A percentile compares a stretch with the other conserved stretches of the same genome.
These are phyloP conservation scores for Candida boidinii DNA, from an alignment of 805 yeast species.

Conservation along the genomic window DNA sequence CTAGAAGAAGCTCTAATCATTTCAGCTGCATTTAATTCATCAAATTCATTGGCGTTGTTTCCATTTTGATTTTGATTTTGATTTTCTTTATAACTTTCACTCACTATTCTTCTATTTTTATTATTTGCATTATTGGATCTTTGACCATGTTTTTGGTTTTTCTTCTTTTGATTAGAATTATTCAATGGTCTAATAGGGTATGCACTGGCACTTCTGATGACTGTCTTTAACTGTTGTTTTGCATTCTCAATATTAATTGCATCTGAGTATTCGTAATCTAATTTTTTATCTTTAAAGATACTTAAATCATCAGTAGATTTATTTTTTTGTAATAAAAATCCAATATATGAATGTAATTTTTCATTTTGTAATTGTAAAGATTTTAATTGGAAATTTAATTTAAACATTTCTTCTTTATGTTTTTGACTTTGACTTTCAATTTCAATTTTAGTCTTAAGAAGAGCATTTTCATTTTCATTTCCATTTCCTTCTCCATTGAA, in stretches of 20 bases:
- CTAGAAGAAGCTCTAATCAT: too few relatives aligned
- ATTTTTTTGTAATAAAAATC: conserved; percentile 43
- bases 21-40: too few relatives aligned
- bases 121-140: neutral
- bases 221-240: conserved; percentile 29
- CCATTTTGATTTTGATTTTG: neutral
- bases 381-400: conserved; percentile 43
- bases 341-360: conserved; percentile 47
- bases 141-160: neutral
- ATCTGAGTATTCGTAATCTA: conserved; percentile 39
- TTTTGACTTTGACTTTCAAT: conserved; percentile 14
- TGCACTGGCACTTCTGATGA: conserved; percentile 25
- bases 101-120: too few relatives aligned
- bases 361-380: conserved; percentile 48
- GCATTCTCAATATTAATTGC: conserved; percentile 42
- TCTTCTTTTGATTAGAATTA: conserved; percentile 1
- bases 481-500: neutral
- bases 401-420: conserved; percentile 39
- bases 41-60: neutral
- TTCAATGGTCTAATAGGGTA: conserved; percentile 18
- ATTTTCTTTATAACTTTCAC: neutral
- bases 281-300: conserved; percentile 11
- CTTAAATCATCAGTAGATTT: conserved; percentile 16
- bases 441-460: conserved; percentile 15
- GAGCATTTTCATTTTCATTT: neutral